Conservation (phyloP, 495 filamentous ascomycete species). For the Cercophora sp. region DNA sequence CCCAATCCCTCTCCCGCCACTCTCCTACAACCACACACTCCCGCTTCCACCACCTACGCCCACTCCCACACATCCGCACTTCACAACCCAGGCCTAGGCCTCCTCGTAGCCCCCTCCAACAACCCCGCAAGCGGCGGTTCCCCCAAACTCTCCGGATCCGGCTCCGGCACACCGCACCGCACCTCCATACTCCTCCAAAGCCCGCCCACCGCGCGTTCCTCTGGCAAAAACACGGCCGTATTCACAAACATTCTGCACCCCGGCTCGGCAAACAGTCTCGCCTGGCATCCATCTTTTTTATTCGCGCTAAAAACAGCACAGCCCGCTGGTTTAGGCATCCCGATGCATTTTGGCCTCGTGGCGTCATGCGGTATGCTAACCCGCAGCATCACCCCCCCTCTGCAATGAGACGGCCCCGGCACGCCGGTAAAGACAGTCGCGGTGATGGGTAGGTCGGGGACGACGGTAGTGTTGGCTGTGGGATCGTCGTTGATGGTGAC, state of each 20-base stretch:
- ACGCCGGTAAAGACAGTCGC: conserved; percentile 34
- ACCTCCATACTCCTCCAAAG: conserved; percentile 35
- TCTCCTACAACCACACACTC: no score
- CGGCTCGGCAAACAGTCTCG: conserved; percentile 35
- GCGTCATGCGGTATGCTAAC: conserved; percentile 25
- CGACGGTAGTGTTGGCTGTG: conserved; percentile 18
- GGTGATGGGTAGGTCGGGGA: conserved; percentile 25
- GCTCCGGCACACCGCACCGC: conserved; percentile 27
- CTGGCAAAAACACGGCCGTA: conserved; percentile 38
- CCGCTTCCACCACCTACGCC: no score
- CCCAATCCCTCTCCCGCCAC: no score
- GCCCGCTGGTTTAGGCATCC: conserved; percentile 28
- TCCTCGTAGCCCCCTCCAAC: conserved; percentile 9
- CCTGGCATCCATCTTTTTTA: conserved; percentile 37
- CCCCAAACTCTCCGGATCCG: conserved; percentile 17
- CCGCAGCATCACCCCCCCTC: conserved; percentile 27
- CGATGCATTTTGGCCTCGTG: conserved; percentile 27
- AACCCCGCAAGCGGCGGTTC: conserved; percentile 18
- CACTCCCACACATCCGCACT: no score
- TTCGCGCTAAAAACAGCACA: conserved; percentile 36
- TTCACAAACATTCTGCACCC: conserved; percentile 35
- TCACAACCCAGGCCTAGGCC: background rate
- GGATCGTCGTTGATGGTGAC: conserved; percentile 32
- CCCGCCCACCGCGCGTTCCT: conserved; percentile 33
- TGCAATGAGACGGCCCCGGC: conserved; percentile 36